Base-by-base conservation (phyloP, 169 alveolate genomes). In the Eimeria tenella region DNA sequence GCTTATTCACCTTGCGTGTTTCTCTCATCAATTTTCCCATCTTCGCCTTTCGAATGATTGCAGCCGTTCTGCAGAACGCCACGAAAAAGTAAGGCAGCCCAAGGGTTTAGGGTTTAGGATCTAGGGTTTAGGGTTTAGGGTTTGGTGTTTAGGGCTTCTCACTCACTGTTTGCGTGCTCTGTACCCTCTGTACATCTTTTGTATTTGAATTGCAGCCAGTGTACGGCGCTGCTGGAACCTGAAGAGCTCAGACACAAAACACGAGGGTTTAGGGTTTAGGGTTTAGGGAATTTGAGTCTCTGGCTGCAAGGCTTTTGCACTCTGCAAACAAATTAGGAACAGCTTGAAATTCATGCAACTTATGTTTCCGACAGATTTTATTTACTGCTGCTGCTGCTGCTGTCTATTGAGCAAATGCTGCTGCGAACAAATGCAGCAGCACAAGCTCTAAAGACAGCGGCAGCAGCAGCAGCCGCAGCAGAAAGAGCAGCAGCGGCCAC, bases 161-260 rank as follows among this genome's bases (percentile, higher is more conserved):
- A 1, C 86, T 17, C 86, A 71, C 93, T 56, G 53, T 52, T 58
- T 94, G 79, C 97, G 90, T 0, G 88, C 86, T 68, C 93, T 52
- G 71, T 95, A 77, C 1, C 97, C 97, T 25, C 96, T 73, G 71
- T 62, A 95, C 58, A 95, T 86, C 53, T 73, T 95, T 77, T 95
- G 97, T 9, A 95, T 95, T 0, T 19, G 63, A 19, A 53, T 8
- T 10, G 95, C 94, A 5, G 96, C 93, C 17, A 55, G 70, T 23
- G 7, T 63, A 53, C 56, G 55, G 13, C 82, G 52, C 10, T 25
- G 55, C 23, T 58, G 82, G n/a, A 92, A 42, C 49, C 95, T 81
- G 63, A 17, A n/a, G n/a, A n/a, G n/a, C n/a, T n/a, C n/a, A n/a
- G n/a, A n/a, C 42, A n/a, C 49, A 31, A 58, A 49, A 55, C 55